Base-by-base conservation (phyloP, 2,329 filamentous ascomycete species). In the Aphanocladium album region DNA sequence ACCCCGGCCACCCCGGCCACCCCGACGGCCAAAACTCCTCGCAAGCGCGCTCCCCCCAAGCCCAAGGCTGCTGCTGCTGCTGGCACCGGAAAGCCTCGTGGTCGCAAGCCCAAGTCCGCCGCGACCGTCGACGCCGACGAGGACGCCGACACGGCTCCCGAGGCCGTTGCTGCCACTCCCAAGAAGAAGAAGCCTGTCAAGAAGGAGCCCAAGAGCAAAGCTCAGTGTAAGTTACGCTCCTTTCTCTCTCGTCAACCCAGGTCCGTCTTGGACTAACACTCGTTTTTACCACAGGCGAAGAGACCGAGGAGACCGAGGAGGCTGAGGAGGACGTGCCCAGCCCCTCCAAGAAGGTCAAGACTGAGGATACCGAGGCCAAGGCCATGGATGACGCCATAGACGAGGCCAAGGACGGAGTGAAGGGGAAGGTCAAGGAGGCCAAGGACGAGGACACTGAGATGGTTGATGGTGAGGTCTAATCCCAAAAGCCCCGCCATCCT, bases 341-440 rank as follows among this genome's bases (percentile, higher is more conserved):
- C 41, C 66, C 71, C 6, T 54, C 58, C 53, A 73, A 74, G 63
- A 72, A 71, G 63, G 50, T 62, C 43, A 76, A 76, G 69, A 63
- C 65, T 27, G 65, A 70, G 53, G 67, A 68, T n/a, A n/a, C n/a
- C n/a, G n/a, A n/a, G n/a, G n/a, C n/a, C n/a, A n/a, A 11, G 64
- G n/a, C 60, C 14, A 63, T 64, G 5, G 60, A 54, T 11, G 9
- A 6, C 21, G 23, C 37, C 14, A 30, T 41, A 25, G 55, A 30
- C 8, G 55, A 57, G 5, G 41, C 30, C 35, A 8, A 50, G 16
- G 46, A 19, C n/a, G n/a, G n/a, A n/a, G n/a, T n/a, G n/a, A n/a
- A n/a, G n/a, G n/a, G n/a, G n/a, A n/a, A n/a, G n/a, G n/a, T n/a
- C n/a, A n/a, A n/a, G n/a, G n/a, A n/a, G n/a, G n/a, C n/a, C 23